Base-by-base conservation (phyloP, 495 filamentous ascomycete genomes). In the Penicillium cosmopolitanum region DNA sequence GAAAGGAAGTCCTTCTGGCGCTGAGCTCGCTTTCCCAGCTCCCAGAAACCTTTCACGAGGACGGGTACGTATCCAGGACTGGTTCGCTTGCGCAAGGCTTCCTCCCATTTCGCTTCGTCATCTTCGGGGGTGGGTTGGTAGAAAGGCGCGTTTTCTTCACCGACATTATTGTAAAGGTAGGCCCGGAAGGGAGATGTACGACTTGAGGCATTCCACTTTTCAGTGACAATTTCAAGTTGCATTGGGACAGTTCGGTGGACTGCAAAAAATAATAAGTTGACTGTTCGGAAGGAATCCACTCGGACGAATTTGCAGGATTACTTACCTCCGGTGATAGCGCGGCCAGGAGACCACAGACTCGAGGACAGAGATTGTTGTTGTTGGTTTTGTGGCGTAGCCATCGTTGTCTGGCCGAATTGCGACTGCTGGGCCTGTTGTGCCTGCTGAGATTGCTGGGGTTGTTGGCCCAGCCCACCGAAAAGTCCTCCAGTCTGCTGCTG, bases 161-260 rank as follows among this genome's bases (percentile, higher is more conserved):
- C 85, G 55, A 97, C 91, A 62, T 88, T 83, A 75, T 98, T 98
- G 79, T 98, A 98, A 71, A 97, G 89, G 71, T 98, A 98, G 54
- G 89, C 79, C 66, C 92, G 88, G 77, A 99, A 96, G 5, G 84
- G 87, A 57, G 91, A 96, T 59, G 84, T 80, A 11, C 83, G 84
- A 66, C 79, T 85, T 8, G 76, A 70, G 2, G 90, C 84, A 61
- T 92, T 83, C 95, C 95, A 99, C 80, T 97, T 96, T 35, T 88
- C 80, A 43, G 84, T 79, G 58, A 97, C 82, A 19, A 87, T 81
- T 53, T 84, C 74, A 51, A 97, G 92, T 74, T 98, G 94, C 61
- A 96, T 91, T 15, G 86, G 84, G 13, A 97, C 86, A 21, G 90
- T 85, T 65, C 92, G 94, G 66, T 95, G 91, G 52, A 81, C 78